Evolutionary conservation across 768 basidiomycete species (phyloP), one percentile per base, ranked within the genome.

Genomic region (Russula sp.): DNA sequence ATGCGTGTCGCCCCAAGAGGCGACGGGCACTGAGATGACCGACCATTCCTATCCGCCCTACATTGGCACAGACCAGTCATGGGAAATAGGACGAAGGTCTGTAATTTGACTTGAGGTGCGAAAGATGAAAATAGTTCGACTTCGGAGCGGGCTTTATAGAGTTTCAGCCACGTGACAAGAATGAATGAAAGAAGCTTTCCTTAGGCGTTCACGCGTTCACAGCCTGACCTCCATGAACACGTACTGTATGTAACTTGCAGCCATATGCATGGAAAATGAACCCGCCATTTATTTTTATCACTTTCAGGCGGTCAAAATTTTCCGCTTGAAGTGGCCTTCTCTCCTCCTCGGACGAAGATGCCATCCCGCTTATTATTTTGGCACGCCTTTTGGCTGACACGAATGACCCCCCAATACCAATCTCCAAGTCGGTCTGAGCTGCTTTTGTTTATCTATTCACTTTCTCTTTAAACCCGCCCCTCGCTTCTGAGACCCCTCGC

Each of bases 31-130:
- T 69, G 51, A 69, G 68, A 69, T 50, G 66, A 44, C 24, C 68
- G 61, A 49, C 40, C 13, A 44, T 62, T 49, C 20, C n/a, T 69
- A 30, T 69, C 56, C 68, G 66, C 66, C 68, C 68, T 69, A 60
- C 66, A 51, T 67, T 69, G 68, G 68, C 68, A 67, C 68, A 69
- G 66, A 69, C 66, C 44, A 57, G 61, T 48, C 61, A 10, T 60
- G 61, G 51, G 20, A 49, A 34, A 28, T 54, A 16, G 10, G 61
- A 59, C 60, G 20, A 14, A 38, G 26, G 68, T 18, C 68, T 69
- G 68, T 55, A 69, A 69, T 69, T 69, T 69, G 68, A 69, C 68
- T 69, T 56, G 68, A 69, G 67, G 68, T 69, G 68, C 68, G 68
- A 18, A 13, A 30, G n/a, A 61, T 16, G 5, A 44, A 46, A 49